Conservation (phyloP, 805 yeast genomes). For the Vanderwaltozyma polyspora region DNA sequence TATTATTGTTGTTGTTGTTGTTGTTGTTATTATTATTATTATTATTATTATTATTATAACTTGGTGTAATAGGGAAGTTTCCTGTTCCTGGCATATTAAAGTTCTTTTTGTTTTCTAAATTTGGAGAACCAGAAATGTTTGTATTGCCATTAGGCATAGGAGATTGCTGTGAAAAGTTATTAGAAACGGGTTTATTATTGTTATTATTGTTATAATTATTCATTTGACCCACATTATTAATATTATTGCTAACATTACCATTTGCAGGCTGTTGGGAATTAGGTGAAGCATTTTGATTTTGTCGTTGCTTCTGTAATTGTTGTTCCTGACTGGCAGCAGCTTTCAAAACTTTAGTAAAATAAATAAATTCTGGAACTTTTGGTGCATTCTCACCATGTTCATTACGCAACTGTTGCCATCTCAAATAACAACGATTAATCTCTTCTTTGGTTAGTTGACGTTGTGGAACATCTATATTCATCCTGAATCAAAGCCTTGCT, state of each 20-base stretch:
- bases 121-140: background rate
- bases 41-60: background rate
- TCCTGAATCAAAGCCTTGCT: too few relatives aligned
- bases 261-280: constrained; percentile 1
- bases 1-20: too few relatives aligned
- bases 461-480: constrained; percentile 23
- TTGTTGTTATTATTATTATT: too few relatives aligned
- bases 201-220: too few relatives aligned
- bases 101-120: background rate
- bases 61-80: too few relatives aligned
- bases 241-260: background rate
- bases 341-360: constrained; percentile 25
- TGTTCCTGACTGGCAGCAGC: constrained; percentile 28
- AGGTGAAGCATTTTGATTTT: constrained; percentile 7
- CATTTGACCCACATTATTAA: too few relatives aligned
- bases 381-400: constrained; percentile 28
- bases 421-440: constrained; percentile 27
- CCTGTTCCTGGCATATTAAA: too few relatives aligned
- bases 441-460: constrained; percentile 27
- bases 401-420: constrained; percentile 29
- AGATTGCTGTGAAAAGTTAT: too few relatives aligned
- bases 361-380: constrained; percentile 26
- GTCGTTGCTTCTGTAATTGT: constrained; percentile 18
- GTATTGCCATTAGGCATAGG: background rate
- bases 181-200: too few relatives aligned